A percentile compares a stretch with the other conserved stretches of the same genome.
These are phyloP conservation scores for Boletus tylopilopsis DNA, from an alignment of 768 basidiomycete species.

Conservation along the genomic window DNA sequence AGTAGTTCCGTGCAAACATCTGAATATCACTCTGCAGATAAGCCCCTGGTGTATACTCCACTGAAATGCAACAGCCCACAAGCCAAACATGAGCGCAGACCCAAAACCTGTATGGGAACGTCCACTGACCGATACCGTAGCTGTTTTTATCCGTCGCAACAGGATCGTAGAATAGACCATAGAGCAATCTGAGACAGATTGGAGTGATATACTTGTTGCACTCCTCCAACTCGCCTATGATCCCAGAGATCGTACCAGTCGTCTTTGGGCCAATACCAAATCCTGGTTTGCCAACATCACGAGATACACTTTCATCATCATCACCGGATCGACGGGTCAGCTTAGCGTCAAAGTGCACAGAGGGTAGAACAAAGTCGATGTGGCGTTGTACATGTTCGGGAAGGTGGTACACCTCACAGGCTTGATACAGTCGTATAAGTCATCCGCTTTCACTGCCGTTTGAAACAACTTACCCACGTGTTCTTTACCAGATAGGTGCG, in stretches of 20 bases:
- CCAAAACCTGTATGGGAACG: not conserved
- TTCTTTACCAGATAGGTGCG: constrained; percentile 25
- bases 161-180: constrained; percentile 25
- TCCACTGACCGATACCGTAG: constrained; percentile 31
- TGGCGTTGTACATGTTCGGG: constrained; percentile 30
- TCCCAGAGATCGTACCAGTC: constrained; percentile 4
- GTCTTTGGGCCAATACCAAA: constrained; percentile 16
- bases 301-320: not conserved
- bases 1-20: constrained; percentile 29
- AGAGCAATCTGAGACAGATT: constrained; percentile 27
- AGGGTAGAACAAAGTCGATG: constrained; percentile 34
- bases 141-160: constrained; percentile 27
- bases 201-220: constrained; percentile 32
- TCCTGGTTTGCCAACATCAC: constrained; percentile 16
- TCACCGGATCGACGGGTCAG: constrained; percentile 16
- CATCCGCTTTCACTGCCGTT: not conserved
- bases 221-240: constrained; percentile 10
- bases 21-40: constrained; percentile 30
- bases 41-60: constrained; percentile 34
- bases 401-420: constrained; percentile 32
- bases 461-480: constrained; percentile 22
- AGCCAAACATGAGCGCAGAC: not conserved
- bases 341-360: constrained; percentile 32
- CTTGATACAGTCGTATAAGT: constrained; percentile 11
- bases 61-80: constrained; percentile 10